These are phyloP conservation scores for Verbena officinalis DNA, from an alignment of 257 asterid species.

Conservation along the genomic window DNA sequence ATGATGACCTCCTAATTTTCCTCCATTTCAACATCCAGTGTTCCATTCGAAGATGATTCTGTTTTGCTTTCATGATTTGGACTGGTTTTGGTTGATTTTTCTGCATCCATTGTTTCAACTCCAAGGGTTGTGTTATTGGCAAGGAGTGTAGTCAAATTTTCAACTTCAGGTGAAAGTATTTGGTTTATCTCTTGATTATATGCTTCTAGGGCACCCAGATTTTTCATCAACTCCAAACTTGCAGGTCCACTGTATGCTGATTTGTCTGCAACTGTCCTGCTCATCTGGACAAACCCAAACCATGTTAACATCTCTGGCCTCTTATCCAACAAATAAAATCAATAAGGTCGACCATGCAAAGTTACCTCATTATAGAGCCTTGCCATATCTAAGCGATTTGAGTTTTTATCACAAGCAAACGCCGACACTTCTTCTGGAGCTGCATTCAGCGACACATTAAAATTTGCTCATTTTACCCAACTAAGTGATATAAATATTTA, in stretches of 20 bases:
- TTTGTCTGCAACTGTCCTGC: constrained; percentile 50
- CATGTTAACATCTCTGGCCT: not conserved
- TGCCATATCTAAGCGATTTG: constrained; percentile 65
- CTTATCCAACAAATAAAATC: not conserved
- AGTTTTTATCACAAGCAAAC: constrained; percentile 59
- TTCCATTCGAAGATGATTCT: constrained; percentile 24
- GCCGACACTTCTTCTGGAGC: constrained; percentile 67
- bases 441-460: constrained; percentile 36
- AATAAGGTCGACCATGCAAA: constrained; percentile 2
- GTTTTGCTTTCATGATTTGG: constrained; percentile 6
- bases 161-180: constrained; percentile 47
- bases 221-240: constrained; percentile 46
- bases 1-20: constrained; percentile 2
- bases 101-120: constrained; percentile 36
- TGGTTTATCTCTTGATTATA: constrained; percentile 46
- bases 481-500: not conserved
- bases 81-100: not conserved
- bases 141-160: constrained; percentile 19
- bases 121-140: constrained; percentile 25
- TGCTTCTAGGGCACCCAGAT: constrained; percentile 49
- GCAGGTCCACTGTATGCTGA: constrained; percentile 40
- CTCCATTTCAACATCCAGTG: constrained; percentile 24
- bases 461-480: not conserved
- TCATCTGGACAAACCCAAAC: constrained; percentile 49
- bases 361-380: constrained; percentile 78